Conservation (phyloP, 1,139 yeast genomes). For the Geotrichum aggregatum region DNA sequence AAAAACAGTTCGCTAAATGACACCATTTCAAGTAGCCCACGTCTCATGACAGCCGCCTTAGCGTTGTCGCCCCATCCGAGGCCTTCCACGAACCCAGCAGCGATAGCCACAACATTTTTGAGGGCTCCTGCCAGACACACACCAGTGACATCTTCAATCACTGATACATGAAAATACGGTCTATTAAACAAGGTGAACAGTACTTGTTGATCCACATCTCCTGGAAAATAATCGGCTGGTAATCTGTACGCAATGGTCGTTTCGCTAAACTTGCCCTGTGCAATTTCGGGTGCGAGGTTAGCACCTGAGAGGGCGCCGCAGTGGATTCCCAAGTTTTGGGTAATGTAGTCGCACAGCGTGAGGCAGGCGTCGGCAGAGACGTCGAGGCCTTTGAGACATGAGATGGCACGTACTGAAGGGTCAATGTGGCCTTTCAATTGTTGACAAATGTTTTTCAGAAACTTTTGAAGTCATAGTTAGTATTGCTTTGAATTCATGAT, state of each 20-base stretch:
- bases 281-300: constrained; percentile 91
- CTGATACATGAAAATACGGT: constrained; percentile 91
- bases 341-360: constrained; percentile 68
- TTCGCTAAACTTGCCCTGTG: constrained; percentile 88
- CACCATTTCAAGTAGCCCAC: constrained; percentile 84
- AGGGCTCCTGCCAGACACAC: constrained; percentile 92
- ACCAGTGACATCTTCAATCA: constrained; percentile 86
- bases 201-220: constrained; percentile 70
- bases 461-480: constrained; percentile 11
- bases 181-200: constrained; percentile 79
- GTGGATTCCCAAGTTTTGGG: constrained; percentile 71
- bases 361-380: constrained; percentile 77
- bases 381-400: constrained; percentile 90
- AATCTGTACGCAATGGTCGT: constrained; percentile 84
- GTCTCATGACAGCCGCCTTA: constrained; percentile 91
- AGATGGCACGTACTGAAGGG: constrained; percentile 72
- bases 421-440: constrained; percentile 73
- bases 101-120: constrained; percentile 87
- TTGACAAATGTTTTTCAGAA: constrained; percentile 59
- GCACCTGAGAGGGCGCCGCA: constrained; percentile 97
- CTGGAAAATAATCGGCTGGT: constrained; percentile 54
- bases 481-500: background rate
- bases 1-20: constrained; percentile 72
- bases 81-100: constrained; percentile 94
- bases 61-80: constrained; percentile 98